Evolutionary conservation across 345 rosid species (phyloP), one percentile per base, ranked within the genome.

Genomic region (Garcia nutans): DNA sequence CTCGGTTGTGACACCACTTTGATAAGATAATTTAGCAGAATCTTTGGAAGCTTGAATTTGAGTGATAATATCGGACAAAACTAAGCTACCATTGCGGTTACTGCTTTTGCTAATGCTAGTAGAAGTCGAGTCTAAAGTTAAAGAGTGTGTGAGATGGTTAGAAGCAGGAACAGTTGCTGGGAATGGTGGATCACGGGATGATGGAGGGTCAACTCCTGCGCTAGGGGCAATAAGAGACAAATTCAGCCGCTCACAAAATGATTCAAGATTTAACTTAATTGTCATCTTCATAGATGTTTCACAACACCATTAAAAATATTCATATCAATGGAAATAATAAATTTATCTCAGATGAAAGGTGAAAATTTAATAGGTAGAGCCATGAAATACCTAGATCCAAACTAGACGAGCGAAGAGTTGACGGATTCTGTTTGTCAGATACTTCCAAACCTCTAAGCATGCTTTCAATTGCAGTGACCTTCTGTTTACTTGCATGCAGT

Each of bases 191-290:
- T 93, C 94, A 81, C 97, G 98, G 84, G 99, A 90, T 47, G 99
- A 96, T 89, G 98, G 98, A 93, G 97, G 90, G 92, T 95, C 97
- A 86, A 95, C 94, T 88, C 99, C 99, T 95, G 96, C 93, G 85
- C 98, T 93, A 96, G 93, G 90, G 82, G 76, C 87, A 84, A 88
- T 60, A 84, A 84, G 61, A 80, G 74, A 79, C 76, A 74, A 85
- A 85, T 73, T 91, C 83, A 91, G 93, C 92, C 78, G 83, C 80
- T 87, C 91, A 84, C 54, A 71, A 72, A 67, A 75, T 54, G 31
- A 79, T 81, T 80, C 19, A 28, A 50, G 73, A 28, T 69, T 54
- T 76, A 57, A 77, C 61, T 26, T 58, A 55, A 23, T 59, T 49
- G 31, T 72, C 74, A 68, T 59, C 64, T 63, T 63, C 16, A 47